Conservation (phyloP, 208 protist species). For the Novymonas esmeraldas region DNA sequence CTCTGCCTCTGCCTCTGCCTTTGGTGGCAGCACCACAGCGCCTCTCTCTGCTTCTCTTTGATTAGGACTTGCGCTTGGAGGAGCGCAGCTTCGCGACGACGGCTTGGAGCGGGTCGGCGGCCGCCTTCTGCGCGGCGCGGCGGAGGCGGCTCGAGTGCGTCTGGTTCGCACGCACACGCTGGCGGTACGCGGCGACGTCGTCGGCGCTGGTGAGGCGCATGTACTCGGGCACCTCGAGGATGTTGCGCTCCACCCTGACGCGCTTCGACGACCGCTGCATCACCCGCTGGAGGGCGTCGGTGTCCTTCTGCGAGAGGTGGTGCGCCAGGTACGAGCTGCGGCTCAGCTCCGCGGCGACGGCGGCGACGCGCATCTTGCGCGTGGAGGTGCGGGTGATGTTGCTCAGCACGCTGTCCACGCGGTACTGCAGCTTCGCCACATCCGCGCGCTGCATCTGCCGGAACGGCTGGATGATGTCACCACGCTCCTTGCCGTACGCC, state of each 20-base stretch:
- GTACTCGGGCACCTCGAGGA: constrained; percentile 91
- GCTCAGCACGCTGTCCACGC: constrained; percentile 79
- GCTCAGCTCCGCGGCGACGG: constrained; percentile 84
- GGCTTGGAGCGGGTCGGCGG: constrained; percentile 62
- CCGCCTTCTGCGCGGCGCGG: constrained; percentile 35
- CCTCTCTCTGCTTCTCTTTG: not conserved
- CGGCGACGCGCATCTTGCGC: constrained; percentile 79
- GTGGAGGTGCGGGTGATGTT: constrained; percentile 80
- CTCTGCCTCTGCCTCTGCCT: not conserved
- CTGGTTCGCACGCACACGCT: constrained; percentile 71
- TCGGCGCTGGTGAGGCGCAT: constrained; percentile 80
- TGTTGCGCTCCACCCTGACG: constrained; percentile 84
- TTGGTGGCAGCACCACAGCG: too few relatives aligned
- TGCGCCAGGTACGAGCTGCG: constrained; percentile 91
- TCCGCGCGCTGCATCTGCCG: constrained; percentile 77
- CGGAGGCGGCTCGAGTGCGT: constrained; percentile 43
- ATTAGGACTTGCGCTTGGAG: constrained; percentile 43
- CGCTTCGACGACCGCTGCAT: constrained; percentile 75
- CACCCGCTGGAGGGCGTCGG: constrained; percentile 83
- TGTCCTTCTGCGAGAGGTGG: constrained; percentile 91
- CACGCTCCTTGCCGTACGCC: constrained; percentile 54
- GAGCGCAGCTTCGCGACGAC: constrained; percentile 61
- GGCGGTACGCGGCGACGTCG: constrained; percentile 64
- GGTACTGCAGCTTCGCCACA: constrained; percentile 85
- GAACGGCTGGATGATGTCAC: constrained; percentile 62